These are phyloP conservation scores for Trichoderma atroviride DNA, from an alignment of 2,329 filamentous ascomycete genomes.

Conservation along the genomic window DNA sequence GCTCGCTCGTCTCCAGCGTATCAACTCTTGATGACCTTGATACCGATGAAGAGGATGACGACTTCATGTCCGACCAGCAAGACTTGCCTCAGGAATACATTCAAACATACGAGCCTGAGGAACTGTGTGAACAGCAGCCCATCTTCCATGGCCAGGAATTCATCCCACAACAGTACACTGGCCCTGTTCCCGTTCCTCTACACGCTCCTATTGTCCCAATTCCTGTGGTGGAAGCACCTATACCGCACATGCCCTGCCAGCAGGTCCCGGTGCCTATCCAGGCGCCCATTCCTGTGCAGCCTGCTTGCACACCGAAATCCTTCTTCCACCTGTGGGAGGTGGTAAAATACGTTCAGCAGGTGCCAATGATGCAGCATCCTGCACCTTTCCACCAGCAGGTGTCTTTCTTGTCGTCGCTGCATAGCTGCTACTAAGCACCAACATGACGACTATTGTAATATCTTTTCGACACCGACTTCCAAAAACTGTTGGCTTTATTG, in stretches of 20 bases:
- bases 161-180: conserved; percentile 49
- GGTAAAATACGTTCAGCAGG: conserved; percentile 55
- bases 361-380: conserved; percentile 52
- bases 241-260: conserved; percentile 38
- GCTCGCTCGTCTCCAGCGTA: conserved; percentile 57
- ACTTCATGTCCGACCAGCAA: conserved; percentile 50
- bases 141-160: conserved; percentile 52
- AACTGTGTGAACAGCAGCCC: conserved; percentile 42
- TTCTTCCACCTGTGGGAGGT: conserved; percentile 56
- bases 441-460: conserved; percentile 5
- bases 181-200: conserved; percentile 41
- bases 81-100: conserved; percentile 46
- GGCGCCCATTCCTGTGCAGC: conserved; percentile 42
- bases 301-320: conserved; percentile 50
- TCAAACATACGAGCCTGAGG: conserved; percentile 52
- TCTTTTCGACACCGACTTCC: not conserved
- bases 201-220: conserved; percentile 32
- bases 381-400: conserved; percentile 57
- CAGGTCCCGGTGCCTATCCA: conserved; percentile 37
- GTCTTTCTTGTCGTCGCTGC: conserved; percentile 54
- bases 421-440: conserved; percentile 50
- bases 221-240: conserved; percentile 20
- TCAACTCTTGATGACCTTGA: conserved; percentile 56
- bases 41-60: conserved; percentile 33
- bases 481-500: conserved; percentile 1